Evolutionary conservation across 805 yeast genomes (phyloP).

Genomic region (Nakazawaea ernobii): DNA sequence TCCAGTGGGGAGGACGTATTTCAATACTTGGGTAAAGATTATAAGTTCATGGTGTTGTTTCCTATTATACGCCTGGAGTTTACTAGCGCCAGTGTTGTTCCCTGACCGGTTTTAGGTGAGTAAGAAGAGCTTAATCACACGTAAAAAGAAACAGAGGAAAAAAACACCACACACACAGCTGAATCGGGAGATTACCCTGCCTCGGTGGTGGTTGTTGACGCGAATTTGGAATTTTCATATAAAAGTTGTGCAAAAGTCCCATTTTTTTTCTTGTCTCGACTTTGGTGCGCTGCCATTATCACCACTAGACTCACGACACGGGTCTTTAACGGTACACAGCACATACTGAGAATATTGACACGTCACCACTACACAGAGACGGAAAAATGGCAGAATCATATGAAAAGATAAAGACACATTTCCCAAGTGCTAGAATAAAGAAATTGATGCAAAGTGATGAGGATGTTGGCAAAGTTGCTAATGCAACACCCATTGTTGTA

Average conservation of each 20-base stretch:
- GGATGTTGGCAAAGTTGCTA: constrained; percentile 97
- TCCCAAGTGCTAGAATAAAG: constrained; percentile 91
- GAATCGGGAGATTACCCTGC: background rate
- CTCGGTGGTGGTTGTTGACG: too few relatives aligned
- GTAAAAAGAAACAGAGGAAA: too few relatives aligned
- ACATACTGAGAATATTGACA: constrained; percentile 1
- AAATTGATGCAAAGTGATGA: constrained; percentile 97
- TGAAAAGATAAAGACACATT: constrained; percentile 66
- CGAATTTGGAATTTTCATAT: background rate
- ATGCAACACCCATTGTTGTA: constrained; percentile 97
- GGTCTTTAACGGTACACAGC: too few relatives aligned
- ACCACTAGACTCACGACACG: background rate
- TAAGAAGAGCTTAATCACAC: background rate
- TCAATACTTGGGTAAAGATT: constrained; percentile 91
- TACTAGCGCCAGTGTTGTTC: constrained; percentile 82
- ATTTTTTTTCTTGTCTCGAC: background rate
- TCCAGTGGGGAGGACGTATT: constrained; percentile 96
- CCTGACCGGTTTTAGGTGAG: constrained; percentile 68
- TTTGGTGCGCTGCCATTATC: background rate
- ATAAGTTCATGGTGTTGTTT: constrained; percentile 91
- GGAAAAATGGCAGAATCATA: constrained; percentile 24
- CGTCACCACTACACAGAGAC: too few relatives aligned
- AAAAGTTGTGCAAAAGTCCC: constrained; percentile 2
- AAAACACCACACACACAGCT: background rate
- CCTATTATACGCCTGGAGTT: constrained; percentile 80